Evolutionary conservation across 2,329 filamentous ascomycete species (phyloP).

Genomic region (Juglanconis sp.): DNA sequence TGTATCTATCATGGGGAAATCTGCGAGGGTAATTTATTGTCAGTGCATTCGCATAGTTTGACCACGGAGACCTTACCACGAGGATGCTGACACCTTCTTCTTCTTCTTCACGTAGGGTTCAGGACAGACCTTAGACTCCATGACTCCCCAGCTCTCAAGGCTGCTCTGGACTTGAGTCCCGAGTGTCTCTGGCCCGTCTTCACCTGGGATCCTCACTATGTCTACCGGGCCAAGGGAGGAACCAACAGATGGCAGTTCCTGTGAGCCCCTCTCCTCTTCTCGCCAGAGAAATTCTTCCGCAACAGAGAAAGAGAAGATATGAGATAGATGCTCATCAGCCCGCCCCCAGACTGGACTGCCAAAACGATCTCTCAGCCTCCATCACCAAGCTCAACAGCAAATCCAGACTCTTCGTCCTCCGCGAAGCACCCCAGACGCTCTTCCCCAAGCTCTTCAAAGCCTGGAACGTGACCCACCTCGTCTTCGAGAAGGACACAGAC

Average conservation of each 20-base stretch:
- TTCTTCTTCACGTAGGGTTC: slow-evolving; percentile 52
- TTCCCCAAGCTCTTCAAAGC: slow-evolving; percentile 69
- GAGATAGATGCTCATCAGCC: not conserved
- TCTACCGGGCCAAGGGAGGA: slow-evolving; percentile 67
- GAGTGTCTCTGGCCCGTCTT: slow-evolving; percentile 71
- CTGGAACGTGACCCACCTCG: slow-evolving; percentile 72
- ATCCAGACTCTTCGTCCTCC: slow-evolving; percentile 68
- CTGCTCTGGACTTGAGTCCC: slow-evolving; percentile 67
- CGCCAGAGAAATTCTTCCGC: not conserved
- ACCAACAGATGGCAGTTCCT: slow-evolving; percentile 74
- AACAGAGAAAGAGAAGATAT: not conserved
- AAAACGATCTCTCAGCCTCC: slow-evolving; percentile 64
- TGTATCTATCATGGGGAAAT: slow-evolving; percentile 1
- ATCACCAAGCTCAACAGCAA: slow-evolving; percentile 68
- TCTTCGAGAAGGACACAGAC: slow-evolving; percentile 78
- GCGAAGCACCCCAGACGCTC: slow-evolving; percentile 69
- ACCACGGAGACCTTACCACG: too few relatives aligned
- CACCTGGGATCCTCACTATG: slow-evolving; percentile 79
- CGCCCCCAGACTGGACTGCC: slow-evolving; percentile 61
- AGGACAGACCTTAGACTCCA: slow-evolving; percentile 74
- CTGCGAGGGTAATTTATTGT: slow-evolving; percentile 13
- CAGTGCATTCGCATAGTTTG: not conserved
- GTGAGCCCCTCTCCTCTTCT: slow-evolving; percentile 31
- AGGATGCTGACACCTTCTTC: not conserved
- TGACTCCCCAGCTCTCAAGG: slow-evolving; percentile 71